These are phyloP conservation scores for Cicer arietinum DNA, from an alignment of 306 rosid species.

Conservation along the genomic window DNA sequence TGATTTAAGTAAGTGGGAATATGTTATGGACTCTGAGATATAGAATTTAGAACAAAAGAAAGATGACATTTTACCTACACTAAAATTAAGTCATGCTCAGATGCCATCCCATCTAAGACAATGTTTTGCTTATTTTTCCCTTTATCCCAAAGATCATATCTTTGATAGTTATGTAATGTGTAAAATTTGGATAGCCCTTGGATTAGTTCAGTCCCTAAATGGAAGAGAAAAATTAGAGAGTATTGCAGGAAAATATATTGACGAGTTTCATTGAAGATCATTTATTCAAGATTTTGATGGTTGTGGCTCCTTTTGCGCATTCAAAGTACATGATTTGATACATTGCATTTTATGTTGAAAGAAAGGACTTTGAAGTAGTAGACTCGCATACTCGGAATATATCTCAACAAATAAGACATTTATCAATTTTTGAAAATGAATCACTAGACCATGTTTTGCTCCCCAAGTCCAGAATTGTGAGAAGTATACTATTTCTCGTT, in stretches of 20 bases:
- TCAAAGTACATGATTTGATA: not conserved
- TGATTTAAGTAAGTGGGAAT: not conserved
- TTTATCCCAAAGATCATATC: not conserved
- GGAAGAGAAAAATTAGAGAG: not conserved
- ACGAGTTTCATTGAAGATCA: conserved; percentile 43
- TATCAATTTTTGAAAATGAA: not conserved
- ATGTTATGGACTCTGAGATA: not conserved
- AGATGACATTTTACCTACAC: not conserved
- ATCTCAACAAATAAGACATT: not conserved
- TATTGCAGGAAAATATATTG: not conserved
- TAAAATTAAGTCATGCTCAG: not conserved
- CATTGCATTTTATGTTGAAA: not conserved
- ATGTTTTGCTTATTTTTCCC: not conserved
- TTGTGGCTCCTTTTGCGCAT: fast-evolving
- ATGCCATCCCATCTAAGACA: not conserved
- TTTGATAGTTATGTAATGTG: not conserved
- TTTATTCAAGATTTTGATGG: conserved; percentile 39
- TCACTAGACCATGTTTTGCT: not conserved
- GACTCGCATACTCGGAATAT: not conserved
- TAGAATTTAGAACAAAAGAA: not conserved
- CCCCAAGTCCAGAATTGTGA: not conserved
- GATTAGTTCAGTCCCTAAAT: not conserved
- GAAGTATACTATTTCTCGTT: not conserved
- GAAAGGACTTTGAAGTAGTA: not conserved
- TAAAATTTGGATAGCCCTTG: not conserved